Conservation (phyloP, 176 grass and related monocot genomes). For the Chloris gayana region DNA sequence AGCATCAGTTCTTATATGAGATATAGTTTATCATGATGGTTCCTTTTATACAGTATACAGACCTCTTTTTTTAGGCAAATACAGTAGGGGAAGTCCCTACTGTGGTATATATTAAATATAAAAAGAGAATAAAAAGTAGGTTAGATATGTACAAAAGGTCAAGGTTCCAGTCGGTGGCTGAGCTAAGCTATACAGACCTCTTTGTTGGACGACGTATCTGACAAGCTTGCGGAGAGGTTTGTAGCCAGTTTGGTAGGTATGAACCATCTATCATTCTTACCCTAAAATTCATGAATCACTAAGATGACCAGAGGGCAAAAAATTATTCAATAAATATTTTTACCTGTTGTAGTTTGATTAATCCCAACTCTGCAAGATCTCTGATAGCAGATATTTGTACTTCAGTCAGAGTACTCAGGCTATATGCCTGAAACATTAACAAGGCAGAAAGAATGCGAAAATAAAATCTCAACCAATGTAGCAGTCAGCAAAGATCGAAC, state of each 20-base stretch:
- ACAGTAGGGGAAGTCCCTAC: too few relatives aligned
- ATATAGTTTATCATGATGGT: not conserved
- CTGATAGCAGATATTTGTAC: constrained; percentile 78
- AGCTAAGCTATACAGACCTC: too few relatives aligned
- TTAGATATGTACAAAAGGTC: too few relatives aligned
- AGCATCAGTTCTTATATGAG: not conserved
- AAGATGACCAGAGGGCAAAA: not conserved
- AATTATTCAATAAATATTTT: not conserved
- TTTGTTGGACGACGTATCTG: constrained; percentile 78
- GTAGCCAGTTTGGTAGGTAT: constrained; percentile 96
- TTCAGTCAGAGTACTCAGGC: constrained; percentile 75
- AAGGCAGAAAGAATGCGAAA: not conserved
- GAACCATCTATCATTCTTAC: constrained; percentile 85
- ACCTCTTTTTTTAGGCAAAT: too few relatives aligned
- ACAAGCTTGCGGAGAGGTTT: constrained; percentile 82
- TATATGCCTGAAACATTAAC: constrained; percentile 75
- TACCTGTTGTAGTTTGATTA: constrained; percentile 87
- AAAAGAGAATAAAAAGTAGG: too few relatives aligned
- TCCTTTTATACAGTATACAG: not conserved
- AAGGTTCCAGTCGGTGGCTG: too few relatives aligned
- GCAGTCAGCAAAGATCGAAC: not conserved
- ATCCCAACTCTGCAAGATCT: constrained; percentile 78
- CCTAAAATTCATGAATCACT: constrained; percentile 50
- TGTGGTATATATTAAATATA: too few relatives aligned
- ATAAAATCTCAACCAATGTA: constrained; percentile 6